phyloP scores from a whole-genome alignment of 2,329 filamentous ascomycete genomes.

The Nemania abortiva region DNA sequence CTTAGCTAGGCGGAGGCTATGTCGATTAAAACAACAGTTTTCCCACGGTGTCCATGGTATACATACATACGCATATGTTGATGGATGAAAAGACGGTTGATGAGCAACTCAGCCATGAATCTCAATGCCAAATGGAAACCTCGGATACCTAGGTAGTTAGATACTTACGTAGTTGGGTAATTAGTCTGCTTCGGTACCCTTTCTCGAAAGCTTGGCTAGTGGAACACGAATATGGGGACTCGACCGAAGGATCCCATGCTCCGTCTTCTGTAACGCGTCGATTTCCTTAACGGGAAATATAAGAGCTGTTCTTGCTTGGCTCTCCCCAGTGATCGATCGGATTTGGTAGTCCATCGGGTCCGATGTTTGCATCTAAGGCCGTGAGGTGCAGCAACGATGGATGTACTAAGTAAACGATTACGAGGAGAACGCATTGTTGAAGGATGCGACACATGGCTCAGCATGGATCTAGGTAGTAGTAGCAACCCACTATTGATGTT shows the following conservation, averaged over 20 bases:
- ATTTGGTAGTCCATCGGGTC: conserved; percentile 17
- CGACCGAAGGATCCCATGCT: conserved; percentile 19
- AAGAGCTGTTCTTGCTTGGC: not conserved
- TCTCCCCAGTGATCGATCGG: not conserved
- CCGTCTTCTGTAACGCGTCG: conserved; percentile 19
- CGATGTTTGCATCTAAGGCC: conserved; percentile 10
- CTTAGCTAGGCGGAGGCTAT: conserved; percentile 11
- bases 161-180: not conserved
- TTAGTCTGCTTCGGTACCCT: conserved; percentile 18
- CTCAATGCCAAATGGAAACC: not conserved
- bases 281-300: conserved; percentile 7
- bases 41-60: not conserved
- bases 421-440: conserved; percentile 24
- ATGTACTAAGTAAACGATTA: not conserved
- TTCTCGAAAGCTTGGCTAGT: conserved; percentile 22
- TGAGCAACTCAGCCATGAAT: conserved; percentile 17
- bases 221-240: not conserved
- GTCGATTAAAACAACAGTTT: not conserved
- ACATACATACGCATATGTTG: not conserved
- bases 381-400: not conserved
- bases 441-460: conserved; percentile 38
- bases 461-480: conserved; percentile 27
- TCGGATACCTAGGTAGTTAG: not conserved
- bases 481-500: conserved; percentile 27
- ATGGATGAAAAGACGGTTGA: conserved; percentile 9